Base-by-base conservation (phyloP, 2,329 filamentous ascomycete genomes). In the Colletotrichum sp. region DNA sequence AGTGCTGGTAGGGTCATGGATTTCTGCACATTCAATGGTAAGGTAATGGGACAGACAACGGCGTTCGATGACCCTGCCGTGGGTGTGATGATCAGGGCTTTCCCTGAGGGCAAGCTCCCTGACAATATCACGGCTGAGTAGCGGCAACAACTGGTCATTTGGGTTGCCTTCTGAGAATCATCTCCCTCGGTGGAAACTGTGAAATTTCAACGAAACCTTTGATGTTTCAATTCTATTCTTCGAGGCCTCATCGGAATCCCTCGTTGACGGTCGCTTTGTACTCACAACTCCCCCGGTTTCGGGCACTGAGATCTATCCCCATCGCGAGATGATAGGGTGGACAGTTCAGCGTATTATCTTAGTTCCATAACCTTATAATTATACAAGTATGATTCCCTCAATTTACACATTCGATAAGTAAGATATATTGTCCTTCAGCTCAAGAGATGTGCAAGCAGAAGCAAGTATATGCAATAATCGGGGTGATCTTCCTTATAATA, bases 1-100 rank as follows among this genome's bases (percentile, higher is more conserved):
- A 67, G 61, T 27, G 63, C 63, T 13, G 65, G 55, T n/a, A 61
- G 64, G 16, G 69, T 69, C 65, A 69, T 73, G 55, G 65, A 68
- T 8, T 32, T 22, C 11, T 73, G 71, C 13, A 36, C 71, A 15
- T 39, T 28, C 25, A 39, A 60, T 32, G 71, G 71, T 4, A 36
- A 30, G n/a, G 65, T 73, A 4, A 59, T 68, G 57, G 71, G 65
- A 19, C 64, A 73, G 12, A 52, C 55, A n/a, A 39, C 39, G n/a
- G 65, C 65, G 2, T 68, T 55, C 39, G 48, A 69, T 28, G 65
- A 73, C 16, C 28, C 65, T 9, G 32, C 71, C 12, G 55, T 52
- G 2, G 57, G 65, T 1, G 55, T 73, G 8, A 69, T 73, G 71
- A 73, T 73, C 27, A 65, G 71, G 27, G 55, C 57, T 19, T 73